Conservation (phyloP, 73 alveolate genomes). For the Tetrahymena malaccensis region DNA sequence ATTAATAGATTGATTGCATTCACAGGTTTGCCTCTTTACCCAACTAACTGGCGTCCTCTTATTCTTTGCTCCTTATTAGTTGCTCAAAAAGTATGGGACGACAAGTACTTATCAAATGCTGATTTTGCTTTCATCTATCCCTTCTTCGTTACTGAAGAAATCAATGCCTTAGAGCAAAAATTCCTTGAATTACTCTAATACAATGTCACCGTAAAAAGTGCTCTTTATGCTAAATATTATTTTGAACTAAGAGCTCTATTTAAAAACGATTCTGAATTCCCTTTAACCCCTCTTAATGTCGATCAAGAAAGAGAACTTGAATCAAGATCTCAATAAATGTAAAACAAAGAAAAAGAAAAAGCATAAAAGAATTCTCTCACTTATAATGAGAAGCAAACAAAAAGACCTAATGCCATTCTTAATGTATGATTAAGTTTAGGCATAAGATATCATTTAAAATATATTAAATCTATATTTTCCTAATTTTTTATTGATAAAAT, state of each 20-base stretch:
- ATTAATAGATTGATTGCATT: constrained; percentile 94
- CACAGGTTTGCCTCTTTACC: constrained; percentile 90
- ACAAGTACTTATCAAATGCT: constrained; percentile 86
- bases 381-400: constrained; percentile 13
- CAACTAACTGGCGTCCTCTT: constrained; percentile 98
- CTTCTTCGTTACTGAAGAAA: constrained; percentile 90
- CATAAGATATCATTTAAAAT: too few relatives aligned
- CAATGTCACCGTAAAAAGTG: constrained; percentile 86
- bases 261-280: constrained; percentile 54
- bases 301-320: constrained; percentile 23
- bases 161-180: constrained; percentile 88
- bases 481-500: background rate
- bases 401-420: constrained; percentile 24
- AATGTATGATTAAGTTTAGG: background rate
- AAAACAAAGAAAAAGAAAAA: constrained; percentile 41
- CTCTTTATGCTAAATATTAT: constrained; percentile 94
- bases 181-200: constrained; percentile 88
- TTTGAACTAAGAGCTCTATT: constrained; percentile 91
- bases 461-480: background rate
- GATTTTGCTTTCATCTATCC: constrained; percentile 98
- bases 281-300: constrained; percentile 22
- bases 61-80: constrained; percentile 85
- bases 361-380: constrained; percentile 27
- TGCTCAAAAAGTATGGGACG: constrained; percentile 98
- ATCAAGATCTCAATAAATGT: constrained; percentile 32